A percentile compares a stretch with the other conserved stretches of the same genome.
Conservation (phyloP, 1,139 yeast genomes). For the Suhomyces coccinellae region DNA sequence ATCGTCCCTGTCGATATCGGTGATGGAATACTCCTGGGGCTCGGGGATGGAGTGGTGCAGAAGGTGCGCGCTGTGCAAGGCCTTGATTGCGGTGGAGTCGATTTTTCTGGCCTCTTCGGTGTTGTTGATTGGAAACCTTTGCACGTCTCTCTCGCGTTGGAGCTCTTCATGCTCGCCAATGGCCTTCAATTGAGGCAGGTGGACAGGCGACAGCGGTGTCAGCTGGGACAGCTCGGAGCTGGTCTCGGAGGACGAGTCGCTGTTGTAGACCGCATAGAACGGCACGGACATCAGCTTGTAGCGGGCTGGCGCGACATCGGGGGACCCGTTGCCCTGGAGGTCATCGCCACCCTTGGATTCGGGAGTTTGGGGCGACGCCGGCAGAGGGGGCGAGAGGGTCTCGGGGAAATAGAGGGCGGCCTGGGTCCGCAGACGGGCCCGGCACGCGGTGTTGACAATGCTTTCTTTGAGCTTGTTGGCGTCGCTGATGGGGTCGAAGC, state of each 20-base stretch:
- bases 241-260: constrained; percentile 6
- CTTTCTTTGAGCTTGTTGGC: constrained; percentile 6
- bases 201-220: neutral
- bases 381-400: neutral
- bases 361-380: neutral
- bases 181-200: neutral
- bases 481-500: constrained; percentile 8
- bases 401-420: constrained; percentile 2
- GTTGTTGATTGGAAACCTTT: no score
- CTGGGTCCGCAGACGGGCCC: neutral
- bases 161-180: neutral
- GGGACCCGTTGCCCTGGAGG: neutral
- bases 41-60: constrained; percentile 2
- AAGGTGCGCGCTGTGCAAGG: neutral
- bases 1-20: constrained; percentile 6
- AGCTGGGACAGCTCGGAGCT: neutral
- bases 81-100: neutral
- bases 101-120: neutral
- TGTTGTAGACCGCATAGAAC: constrained; percentile 15
- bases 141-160: no score
- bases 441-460: constrained; percentile 8
- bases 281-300: constrained; percentile 4
- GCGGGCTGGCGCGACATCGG: neutral
- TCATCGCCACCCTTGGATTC: neutral
- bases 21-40: constrained; percentile 3